A percentile compares a stretch with the other conserved stretches of the same genome.
phyloP scores from a whole-genome alignment of 2,329 filamentous ascomycete species.

The Paraconiothyrium sp. region DNA sequence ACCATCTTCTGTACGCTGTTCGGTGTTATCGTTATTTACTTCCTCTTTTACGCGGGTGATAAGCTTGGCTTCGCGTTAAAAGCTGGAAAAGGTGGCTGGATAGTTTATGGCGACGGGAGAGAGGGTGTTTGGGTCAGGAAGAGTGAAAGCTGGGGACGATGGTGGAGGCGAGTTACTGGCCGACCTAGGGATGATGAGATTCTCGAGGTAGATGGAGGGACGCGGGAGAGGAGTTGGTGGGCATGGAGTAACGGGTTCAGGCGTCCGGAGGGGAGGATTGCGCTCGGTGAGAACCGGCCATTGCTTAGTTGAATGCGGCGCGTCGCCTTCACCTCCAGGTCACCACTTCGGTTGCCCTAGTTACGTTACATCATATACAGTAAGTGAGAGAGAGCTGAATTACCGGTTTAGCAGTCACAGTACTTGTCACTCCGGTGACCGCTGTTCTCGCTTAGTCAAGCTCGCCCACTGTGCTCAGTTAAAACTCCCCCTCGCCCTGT shows the following conservation, averaged over 20 bases:
- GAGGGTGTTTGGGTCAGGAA: conserved; percentile 44
- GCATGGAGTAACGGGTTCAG: conserved; percentile 28
- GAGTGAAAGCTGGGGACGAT: conserved; percentile 36
- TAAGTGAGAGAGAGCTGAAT: not conserved
- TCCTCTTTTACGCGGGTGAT: conserved; percentile 28
- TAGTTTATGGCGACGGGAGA: conserved; percentile 39
- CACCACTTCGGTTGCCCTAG: not conserved
- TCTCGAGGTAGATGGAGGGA: conserved; percentile 39
- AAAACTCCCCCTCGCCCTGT: not conserved
- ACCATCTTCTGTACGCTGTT: conserved; percentile 55
- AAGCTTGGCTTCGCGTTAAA: conserved; percentile 24
- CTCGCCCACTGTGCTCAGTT: not conserved
- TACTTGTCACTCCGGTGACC: not conserved
- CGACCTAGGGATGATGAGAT: conserved; percentile 35
- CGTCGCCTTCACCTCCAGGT: not conserved
- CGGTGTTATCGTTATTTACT: conserved; percentile 49
- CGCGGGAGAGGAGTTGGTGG: conserved; percentile 32
- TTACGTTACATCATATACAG: not conserved
- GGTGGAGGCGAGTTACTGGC: conserved; percentile 39
- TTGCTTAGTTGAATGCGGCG: conserved; percentile 24
- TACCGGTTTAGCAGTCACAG: not conserved
- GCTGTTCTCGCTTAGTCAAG: not conserved
- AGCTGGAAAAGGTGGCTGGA: conserved; percentile 38
- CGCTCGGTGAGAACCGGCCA: conserved; percentile 31
- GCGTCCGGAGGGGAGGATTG: conserved; percentile 9